These are phyloP conservation scores for Penicillium sp. DNA, from an alignment of 2,329 filamentous ascomycete genomes.

Conservation along the genomic window DNA sequence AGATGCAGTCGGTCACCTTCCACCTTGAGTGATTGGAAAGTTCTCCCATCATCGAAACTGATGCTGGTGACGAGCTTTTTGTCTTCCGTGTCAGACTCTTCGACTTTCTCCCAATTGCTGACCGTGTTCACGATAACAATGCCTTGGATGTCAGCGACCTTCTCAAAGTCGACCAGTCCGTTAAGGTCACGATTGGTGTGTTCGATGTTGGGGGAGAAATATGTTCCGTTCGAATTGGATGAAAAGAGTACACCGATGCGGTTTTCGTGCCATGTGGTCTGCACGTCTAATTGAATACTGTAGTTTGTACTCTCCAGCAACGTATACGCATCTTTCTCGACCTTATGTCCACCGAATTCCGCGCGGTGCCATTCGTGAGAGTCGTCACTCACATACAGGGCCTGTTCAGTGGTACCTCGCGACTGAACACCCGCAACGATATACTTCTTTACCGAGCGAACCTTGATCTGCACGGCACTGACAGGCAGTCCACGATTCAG, in stretches of 20 bases:
- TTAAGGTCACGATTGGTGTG: constrained; percentile 80
- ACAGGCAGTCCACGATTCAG: constrained; percentile 73
- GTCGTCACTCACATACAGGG: constrained; percentile 85
- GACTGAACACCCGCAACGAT: constrained; percentile 81
- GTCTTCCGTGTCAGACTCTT: constrained; percentile 57
- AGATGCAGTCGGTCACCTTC: constrained; percentile 73
- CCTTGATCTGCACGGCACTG: constrained; percentile 70
- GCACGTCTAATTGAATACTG: constrained; percentile 94
- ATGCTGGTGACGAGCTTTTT: constrained; percentile 73
- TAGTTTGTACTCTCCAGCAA: constrained; percentile 95
- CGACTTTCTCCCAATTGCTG: constrained; percentile 77
- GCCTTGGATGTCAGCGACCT: constrained; percentile 86
- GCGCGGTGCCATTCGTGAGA: constrained; percentile 85
- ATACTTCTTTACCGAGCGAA: constrained; percentile 83
- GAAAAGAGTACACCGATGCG: constrained; percentile 88
- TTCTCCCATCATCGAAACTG: constrained; percentile 92
- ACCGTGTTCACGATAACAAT: constrained; percentile 89
- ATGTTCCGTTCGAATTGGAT: constrained; percentile 96
- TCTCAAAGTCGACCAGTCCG: constrained; percentile 91
- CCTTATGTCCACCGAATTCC: constrained; percentile 82
- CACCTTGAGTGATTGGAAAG: constrained; percentile 71
- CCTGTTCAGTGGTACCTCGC: constrained; percentile 81
- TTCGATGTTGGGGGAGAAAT: constrained; percentile 87
- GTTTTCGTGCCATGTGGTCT: constrained; percentile 62
- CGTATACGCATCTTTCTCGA: constrained; percentile 84